Conservation (phyloP, 495 filamentous ascomycete species). For the Lophiotrema nucula region DNA sequence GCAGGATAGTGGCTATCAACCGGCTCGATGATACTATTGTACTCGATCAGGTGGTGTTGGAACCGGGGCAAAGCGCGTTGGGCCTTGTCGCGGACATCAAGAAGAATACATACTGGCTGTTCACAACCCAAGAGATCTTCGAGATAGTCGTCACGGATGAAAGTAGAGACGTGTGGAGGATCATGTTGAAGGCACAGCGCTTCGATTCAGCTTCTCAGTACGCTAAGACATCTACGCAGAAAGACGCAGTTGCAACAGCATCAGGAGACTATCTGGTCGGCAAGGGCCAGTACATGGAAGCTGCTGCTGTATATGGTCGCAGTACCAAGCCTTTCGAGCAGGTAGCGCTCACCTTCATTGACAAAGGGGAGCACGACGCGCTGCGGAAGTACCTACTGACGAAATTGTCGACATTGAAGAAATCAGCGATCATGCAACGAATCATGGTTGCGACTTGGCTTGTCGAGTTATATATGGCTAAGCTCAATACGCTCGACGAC, state of each 20-base stretch:
- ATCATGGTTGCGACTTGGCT: conserved; percentile 96
- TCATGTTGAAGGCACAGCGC: conserved; percentile 77
- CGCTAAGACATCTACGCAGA: conserved; percentile 69
- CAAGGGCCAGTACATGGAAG: conserved; percentile 78
- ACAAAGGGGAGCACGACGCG: conserved; percentile 85
- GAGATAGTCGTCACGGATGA: conserved; percentile 90
- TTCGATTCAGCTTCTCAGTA: conserved; percentile 85
- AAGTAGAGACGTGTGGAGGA: conserved; percentile 89
- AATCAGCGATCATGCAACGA: conserved; percentile 82
- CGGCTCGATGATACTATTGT: conserved; percentile 79
- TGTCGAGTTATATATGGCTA: conserved; percentile 94
- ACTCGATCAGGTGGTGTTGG: conserved; percentile 82
- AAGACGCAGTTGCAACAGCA: conserved; percentile 82
- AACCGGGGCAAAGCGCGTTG: conserved; percentile 71
- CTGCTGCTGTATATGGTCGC: conserved; percentile 85
- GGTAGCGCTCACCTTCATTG: conserved; percentile 86
- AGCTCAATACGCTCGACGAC: conserved; percentile 91
- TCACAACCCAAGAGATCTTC: conserved; percentile 84
- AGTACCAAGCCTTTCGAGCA: conserved; percentile 96
- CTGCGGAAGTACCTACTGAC: conserved; percentile 84
- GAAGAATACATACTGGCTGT: conserved; percentile 96
- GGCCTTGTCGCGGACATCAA: conserved; percentile 82
- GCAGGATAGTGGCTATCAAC: conserved; percentile 77
- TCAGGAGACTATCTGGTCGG: conserved; percentile 82
- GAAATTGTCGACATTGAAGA: conserved; percentile 80